These are phyloP conservation scores for Globisporangium paroecandrum DNA, from an alignment of 352 stramenopile genomes.

Conservation along the genomic window DNA sequence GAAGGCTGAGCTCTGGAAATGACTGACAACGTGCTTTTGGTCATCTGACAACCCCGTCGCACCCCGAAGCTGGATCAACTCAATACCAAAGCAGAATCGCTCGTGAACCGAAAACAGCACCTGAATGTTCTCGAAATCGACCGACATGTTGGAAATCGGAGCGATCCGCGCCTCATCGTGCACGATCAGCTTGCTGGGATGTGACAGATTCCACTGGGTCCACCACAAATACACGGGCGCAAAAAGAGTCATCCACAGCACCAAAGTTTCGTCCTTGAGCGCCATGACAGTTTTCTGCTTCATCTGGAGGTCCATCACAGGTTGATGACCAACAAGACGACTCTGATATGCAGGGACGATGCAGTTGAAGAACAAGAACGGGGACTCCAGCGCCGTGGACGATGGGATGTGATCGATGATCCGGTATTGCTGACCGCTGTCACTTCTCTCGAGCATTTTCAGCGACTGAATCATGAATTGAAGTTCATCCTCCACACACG, in stretches of 20 bases:
- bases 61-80: conserved; percentile 33
- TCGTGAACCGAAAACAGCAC: conserved; percentile 59
- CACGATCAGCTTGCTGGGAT: conserved; percentile 54
- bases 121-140: conserved; percentile 44
- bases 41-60: conserved; percentile 30
- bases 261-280: conserved; percentile 73
- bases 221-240: conserved; percentile 82
- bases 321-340: conserved; percentile 71
- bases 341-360: conserved; percentile 79
- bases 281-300: conserved; percentile 46
- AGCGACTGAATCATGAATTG: conserved; percentile 60
- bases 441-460: conserved; percentile 48
- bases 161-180: conserved; percentile 53
- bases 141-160: conserved; percentile 57
- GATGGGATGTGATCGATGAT: conserved; percentile 31
- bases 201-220: conserved; percentile 73
- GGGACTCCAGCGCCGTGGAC: conserved; percentile 15
- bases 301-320: conserved; percentile 47
- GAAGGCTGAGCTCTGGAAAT: conserved; percentile 26
- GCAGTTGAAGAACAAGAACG: conserved; percentile 56
- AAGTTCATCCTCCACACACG: conserved; percentile 82
- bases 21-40: conserved; percentile 29
- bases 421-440: conserved; percentile 25
- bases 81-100: conserved; percentile 52
- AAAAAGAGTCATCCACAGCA: conserved; percentile 76